Percentiles rank a stretch among this genome's conserved stretches.
Evolutionary conservation across 148 eudicot species (phyloP).

Genomic region (Fagopyrum homotropicum): DNA sequence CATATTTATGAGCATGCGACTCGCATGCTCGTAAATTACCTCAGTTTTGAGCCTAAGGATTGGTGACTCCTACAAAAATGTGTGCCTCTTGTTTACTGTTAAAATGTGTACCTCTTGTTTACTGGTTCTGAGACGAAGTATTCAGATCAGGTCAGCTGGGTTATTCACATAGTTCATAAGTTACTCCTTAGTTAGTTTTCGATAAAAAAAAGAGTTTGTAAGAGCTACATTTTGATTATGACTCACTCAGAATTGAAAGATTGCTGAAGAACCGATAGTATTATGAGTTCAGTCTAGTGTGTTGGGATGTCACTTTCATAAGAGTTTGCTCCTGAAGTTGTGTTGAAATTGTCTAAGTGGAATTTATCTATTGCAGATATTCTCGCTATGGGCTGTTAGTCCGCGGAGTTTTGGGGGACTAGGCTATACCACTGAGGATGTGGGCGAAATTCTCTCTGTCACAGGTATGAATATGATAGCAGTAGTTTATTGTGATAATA

Average conservation of each 20-base stretch:
- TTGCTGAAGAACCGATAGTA: too few species aligned
- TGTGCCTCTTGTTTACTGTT: too few species aligned
- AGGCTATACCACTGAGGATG: slow-evolving; percentile 45
- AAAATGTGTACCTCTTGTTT: too few species aligned
- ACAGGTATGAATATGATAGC: slow-evolving; percentile 29
- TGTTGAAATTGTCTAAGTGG: background rate
- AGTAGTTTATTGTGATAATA: background rate
- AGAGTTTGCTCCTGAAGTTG: background rate
- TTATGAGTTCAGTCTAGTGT: background rate
- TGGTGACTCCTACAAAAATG: too few species aligned
- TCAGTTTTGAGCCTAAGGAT: too few species aligned
- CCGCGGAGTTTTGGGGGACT: slow-evolving; percentile 48
- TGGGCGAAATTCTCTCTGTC: slow-evolving; percentile 43
- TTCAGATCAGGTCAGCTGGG: too few species aligned
- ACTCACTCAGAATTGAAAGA: background rate
- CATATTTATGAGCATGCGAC: background rate
- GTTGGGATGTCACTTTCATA: background rate
- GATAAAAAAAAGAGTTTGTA: too few species aligned
- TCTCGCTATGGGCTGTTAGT: slow-evolving; percentile 63
- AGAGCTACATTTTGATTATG: too few species aligned
- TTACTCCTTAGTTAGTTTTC: too few species aligned
- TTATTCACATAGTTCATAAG: too few species aligned
- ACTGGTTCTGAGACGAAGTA: too few species aligned
- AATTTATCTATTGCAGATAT: slow-evolving; percentile 30
- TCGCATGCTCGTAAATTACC: too few species aligned